These are phyloP conservation scores for Manihot esculenta DNA, from an alignment of 441 rosid species.

Conservation along the genomic window DNA sequence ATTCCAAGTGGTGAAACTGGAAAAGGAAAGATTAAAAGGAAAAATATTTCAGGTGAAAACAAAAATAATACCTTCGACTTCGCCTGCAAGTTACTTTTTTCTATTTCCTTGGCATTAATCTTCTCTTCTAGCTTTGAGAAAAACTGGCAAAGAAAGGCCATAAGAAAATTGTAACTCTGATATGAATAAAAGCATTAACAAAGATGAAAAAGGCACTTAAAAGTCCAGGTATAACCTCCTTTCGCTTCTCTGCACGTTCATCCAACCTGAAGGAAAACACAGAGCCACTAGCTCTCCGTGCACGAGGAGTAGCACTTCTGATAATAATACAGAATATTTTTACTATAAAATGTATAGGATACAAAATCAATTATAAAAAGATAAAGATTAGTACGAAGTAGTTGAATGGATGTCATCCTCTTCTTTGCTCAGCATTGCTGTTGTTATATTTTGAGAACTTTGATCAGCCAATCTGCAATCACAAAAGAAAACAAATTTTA, in stretches of 20 bases:
- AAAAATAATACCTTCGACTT: conserved; percentile 67
- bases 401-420: conserved; percentile 57
- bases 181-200: neutral
- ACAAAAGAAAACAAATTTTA: neutral
- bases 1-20: neutral
- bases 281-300: conserved; percentile 53
- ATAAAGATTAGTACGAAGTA: conserved; percentile 58
- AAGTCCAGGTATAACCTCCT: conserved; percentile 57
- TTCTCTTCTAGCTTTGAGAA: conserved; percentile 89
- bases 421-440: conserved; percentile 45
- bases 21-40: neutral
- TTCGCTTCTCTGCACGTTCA: conserved; percentile 93
- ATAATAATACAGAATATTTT: conserved; percentile 12
- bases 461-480: conserved; percentile 49
- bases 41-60: conserved; percentile 3
- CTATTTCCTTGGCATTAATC: conserved; percentile 84
- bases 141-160: conserved; percentile 48
- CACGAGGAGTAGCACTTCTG: conserved; percentile 60
- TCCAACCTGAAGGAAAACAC: conserved; percentile 93
- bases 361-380: conserved; percentile 2
- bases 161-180: neutral
- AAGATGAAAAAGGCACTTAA: neutral
- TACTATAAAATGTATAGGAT: conserved; percentile 8
- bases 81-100: conserved; percentile 70
- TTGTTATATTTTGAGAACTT: conserved; percentile 35